A percentile compares a stretch with the other conserved stretches of the same genome.
These are phyloP conservation scores for Plasmodium relictum DNA, from an alignment of 169 alveolate species.

Conservation along the genomic window DNA sequence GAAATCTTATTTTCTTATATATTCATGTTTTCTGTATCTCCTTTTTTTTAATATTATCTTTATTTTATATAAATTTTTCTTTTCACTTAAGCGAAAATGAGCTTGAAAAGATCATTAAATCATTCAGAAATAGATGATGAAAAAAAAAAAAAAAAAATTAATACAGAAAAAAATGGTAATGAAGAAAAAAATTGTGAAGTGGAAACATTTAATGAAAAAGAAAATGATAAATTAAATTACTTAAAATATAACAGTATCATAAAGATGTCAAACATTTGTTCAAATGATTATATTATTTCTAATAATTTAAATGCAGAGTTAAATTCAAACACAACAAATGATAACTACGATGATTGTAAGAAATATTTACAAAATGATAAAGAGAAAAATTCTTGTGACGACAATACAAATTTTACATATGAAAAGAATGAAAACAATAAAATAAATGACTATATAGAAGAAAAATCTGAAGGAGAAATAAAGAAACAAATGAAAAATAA, in stretches of 20 bases:
- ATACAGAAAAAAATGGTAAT: conserved; percentile 1
- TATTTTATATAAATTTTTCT: no score
- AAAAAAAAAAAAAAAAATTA: conserved; percentile 11
- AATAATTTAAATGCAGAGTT: no score
- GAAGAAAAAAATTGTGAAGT: neutral
- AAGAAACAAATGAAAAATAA: neutral
- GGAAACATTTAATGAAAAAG: neutral
- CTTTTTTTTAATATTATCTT: neutral
- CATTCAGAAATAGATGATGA: conserved; percentile 13
- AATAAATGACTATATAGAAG: neutral
- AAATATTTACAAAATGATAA: neutral
- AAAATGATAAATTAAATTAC: neutral
- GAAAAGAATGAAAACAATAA: neutral
- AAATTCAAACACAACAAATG: neutral
- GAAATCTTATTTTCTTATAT: neutral
- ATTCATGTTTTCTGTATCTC: neutral
- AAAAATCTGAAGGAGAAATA: neutral
- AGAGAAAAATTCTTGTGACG: neutral
- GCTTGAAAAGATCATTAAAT: conserved; percentile 48
- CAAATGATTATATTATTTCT: no score
- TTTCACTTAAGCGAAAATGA: conserved; percentile 8
- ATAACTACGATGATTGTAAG: neutral
- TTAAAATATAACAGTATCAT: neutral
- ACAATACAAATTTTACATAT: neutral
- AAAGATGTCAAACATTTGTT: no score